Conservation (phyloP, 257 asterid species). For the Ballota nigra region DNA sequence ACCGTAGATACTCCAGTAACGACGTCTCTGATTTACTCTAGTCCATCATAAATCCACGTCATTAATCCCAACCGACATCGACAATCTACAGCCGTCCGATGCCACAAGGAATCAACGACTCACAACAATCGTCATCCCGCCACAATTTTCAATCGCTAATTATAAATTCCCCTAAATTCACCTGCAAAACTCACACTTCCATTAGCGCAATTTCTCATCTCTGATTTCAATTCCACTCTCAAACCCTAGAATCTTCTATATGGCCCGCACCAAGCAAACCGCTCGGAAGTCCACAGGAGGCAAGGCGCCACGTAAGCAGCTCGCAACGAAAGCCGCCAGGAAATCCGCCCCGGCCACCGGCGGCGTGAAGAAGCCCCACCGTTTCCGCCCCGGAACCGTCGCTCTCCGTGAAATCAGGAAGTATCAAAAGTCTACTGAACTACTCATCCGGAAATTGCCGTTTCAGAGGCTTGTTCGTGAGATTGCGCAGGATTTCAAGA, state of each 20-base stretch:
- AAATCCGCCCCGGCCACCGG: constrained; percentile 29
- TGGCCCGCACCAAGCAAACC: constrained; percentile 23
- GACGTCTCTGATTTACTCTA: not conserved
- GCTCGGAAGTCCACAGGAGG: constrained; percentile 20
- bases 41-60: not conserved
- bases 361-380: constrained; percentile 18
- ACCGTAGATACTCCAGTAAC: constrained; percentile 13
- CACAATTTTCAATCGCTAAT: constrained; percentile 18
- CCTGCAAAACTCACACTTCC: not conserved
- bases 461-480: constrained; percentile 27
- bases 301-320: constrained; percentile 22
- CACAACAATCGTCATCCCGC: constrained; percentile 15
- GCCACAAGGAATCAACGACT: not conserved
- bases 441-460: constrained; percentile 19
- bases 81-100: not conserved
- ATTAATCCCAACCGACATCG: constrained; percentile 2
- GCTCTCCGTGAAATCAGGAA: too few species aligned
- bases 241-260: not conserved
- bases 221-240: not conserved
- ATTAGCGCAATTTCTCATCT: not conserved
- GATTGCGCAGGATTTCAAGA: constrained; percentile 23
- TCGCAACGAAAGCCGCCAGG: constrained; percentile 23
- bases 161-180: not conserved
- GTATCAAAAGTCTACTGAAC: too few species aligned
- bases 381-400: too few species aligned